phyloP scores from a whole-genome alignment of 2,329 filamentous ascomycete species.

The Trichoderma hamatum region DNA sequence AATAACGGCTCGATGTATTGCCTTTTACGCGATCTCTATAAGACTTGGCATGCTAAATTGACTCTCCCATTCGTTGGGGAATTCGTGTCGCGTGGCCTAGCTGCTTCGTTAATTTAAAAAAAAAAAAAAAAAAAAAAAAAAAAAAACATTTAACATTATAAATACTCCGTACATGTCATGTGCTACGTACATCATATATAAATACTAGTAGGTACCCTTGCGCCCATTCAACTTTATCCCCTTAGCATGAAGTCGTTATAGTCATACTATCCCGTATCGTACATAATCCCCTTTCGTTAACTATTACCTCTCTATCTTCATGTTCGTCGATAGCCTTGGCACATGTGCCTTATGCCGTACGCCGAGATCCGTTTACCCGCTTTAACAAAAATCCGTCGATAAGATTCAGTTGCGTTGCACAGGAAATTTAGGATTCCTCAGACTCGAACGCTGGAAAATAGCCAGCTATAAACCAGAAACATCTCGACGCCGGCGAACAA shows the following conservation, averaged over 20 bases:
- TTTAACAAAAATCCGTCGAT: conserved; percentile 5
- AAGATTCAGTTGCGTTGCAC: background rate
- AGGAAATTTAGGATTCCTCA: background rate
- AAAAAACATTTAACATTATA: background rate
- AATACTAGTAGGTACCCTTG: background rate
- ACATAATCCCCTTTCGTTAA: background rate
- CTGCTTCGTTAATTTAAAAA: background rate
- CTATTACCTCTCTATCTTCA: background rate
- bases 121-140: background rate
- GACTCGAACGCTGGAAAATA: background rate
- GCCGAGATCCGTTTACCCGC: conserved; percentile 18
- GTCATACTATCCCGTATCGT: background rate
- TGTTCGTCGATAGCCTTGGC: background rate
- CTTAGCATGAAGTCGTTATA: background rate
- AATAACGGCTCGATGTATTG: background rate
- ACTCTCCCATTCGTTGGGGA: background rate
- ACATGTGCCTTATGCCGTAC: background rate
- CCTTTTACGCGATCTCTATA: background rate
- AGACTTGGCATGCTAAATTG: background rate
- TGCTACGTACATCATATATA: background rate
- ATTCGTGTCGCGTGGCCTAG: background rate
- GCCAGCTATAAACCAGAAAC: background rate
- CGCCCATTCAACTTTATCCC: background rate
- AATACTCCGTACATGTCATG: background rate
- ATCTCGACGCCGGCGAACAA: background rate